These are phyloP conservation scores for Penicillium coffeae DNA, from an alignment of 495 filamentous ascomycete species.

Conservation along the genomic window DNA sequence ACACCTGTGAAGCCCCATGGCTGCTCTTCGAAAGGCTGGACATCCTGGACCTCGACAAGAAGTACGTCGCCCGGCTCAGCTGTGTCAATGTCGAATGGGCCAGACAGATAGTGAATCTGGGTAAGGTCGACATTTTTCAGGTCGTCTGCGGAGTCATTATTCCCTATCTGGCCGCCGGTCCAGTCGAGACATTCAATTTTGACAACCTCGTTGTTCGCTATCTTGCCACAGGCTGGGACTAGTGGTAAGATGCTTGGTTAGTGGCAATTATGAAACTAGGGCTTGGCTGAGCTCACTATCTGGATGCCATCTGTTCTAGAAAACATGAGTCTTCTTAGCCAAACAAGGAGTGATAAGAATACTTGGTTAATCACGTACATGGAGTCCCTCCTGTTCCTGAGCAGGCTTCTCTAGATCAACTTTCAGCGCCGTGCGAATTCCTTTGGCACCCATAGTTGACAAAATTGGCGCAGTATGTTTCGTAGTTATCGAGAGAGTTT, in stretches of 20 bases:
- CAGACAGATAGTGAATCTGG: slow-evolving; percentile 80
- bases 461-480: too few relatives aligned
- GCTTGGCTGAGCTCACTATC: slow-evolving; percentile 62
- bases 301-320: slow-evolving; percentile 90
- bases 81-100: slow-evolving; percentile 84
- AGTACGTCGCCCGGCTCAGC: slow-evolving; percentile 86
- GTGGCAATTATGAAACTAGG: not conserved
- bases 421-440: slow-evolving; percentile 69
- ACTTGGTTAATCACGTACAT: too few relatives aligned
- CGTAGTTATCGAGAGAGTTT: too few relatives aligned
- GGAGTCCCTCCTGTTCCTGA: slow-evolving; percentile 65
- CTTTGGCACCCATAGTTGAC: slow-evolving; percentile 49
- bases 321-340: not conserved
- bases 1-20: slow-evolving; percentile 94
- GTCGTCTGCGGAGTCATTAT: slow-evolving; percentile 89
- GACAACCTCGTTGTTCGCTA: slow-evolving; percentile 82
- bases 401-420: slow-evolving; percentile 79
- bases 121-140: slow-evolving; percentile 82
- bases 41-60: slow-evolving; percentile 91
- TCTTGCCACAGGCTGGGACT: slow-evolving; percentile 75
- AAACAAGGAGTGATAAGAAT: not conserved
- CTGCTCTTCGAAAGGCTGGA: slow-evolving; percentile 81
- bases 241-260: slow-evolving; percentile 5
- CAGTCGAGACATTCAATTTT: slow-evolving; percentile 96
- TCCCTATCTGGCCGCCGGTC: slow-evolving; percentile 82